Conservation (phyloP, 164 flowering plant species). For the Chimonanthus praecox region DNA sequence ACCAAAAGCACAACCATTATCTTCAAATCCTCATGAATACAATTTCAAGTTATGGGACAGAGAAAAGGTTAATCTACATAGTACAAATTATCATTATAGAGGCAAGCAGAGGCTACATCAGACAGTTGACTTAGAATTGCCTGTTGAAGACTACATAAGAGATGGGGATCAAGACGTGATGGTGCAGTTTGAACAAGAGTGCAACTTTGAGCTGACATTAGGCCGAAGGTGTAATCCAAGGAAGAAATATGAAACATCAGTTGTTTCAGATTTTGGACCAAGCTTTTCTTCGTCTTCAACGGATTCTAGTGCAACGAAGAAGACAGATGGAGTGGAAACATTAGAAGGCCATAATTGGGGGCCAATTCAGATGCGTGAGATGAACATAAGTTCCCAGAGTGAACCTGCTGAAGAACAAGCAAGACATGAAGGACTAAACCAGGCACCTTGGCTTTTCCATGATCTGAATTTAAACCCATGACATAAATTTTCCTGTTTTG, state of each 20-base stretch:
- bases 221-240: conserved; percentile 32
- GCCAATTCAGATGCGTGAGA: conserved; percentile 4
- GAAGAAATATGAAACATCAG: conserved; percentile 30
- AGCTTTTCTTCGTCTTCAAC: conserved; percentile 55
- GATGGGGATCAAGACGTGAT: background rate
- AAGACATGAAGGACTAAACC: conserved; percentile 41
- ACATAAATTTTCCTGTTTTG: conserved; percentile 17
- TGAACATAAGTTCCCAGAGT: background rate
- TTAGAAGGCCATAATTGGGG: conserved; percentile 21
- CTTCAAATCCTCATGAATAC: background rate
- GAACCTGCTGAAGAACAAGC: conserved; percentile 30
- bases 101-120: conserved; percentile 12
- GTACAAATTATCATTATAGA: background rate
- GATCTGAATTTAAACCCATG: conserved; percentile 50
- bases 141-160: conserved; percentile 28
- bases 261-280: conserved; percentile 41
- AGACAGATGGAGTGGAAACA: background rate
- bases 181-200: background rate
- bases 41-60: conserved; percentile 9
- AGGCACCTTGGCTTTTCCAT: conserved; percentile 65
- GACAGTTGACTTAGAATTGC: conserved; percentile 44
- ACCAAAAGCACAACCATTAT: background rate
- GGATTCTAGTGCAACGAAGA: conserved; percentile 36
- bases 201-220: conserved; percentile 43
- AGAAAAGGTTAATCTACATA: conserved; percentile 6